Conservation (phyloP, 345 rosid genomes). For the Boechera retrofracta region DNA sequence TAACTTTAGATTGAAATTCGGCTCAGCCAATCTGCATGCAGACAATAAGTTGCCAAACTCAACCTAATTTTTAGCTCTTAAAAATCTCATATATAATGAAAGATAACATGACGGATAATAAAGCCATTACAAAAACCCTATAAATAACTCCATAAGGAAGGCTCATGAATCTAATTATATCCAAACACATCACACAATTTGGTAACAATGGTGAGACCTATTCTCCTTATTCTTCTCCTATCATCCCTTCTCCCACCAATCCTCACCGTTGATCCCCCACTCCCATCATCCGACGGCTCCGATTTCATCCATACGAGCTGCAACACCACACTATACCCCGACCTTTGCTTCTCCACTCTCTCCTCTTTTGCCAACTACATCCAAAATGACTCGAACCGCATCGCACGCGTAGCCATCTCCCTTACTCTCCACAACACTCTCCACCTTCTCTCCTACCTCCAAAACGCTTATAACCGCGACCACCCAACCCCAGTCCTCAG, state of each 20-base stretch:
- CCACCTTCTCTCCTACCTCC: conserved; percentile 52
- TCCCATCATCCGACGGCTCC: conserved; percentile 30
- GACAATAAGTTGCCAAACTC: background rate
- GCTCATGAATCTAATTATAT: background rate
- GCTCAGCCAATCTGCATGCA: background rate
- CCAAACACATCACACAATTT: conserved; percentile 19
- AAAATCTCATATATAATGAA: background rate
- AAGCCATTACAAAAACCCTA: background rate
- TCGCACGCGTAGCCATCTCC: conserved; percentile 64
- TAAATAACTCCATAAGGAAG: conserved; percentile 8
- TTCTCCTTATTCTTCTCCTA: conserved; percentile 25
- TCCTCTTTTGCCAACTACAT: conserved; percentile 58
- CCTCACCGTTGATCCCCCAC: conserved; percentile 40
- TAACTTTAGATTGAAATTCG: background rate
- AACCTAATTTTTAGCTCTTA: background rate
- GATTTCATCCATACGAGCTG: conserved; percentile 75
- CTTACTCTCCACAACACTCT: conserved; percentile 58
- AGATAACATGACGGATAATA: background rate
- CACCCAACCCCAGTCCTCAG: conserved; percentile 49
- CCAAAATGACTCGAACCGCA: conserved; percentile 56
- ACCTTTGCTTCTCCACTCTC: conserved; percentile 72
- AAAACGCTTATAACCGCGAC: conserved; percentile 11
- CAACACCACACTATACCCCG: conserved; percentile 72
- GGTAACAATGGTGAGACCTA: conserved; percentile 16
- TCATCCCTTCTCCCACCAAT: conserved; percentile 39